Conservation (phyloP, 805 yeast genomes). For the Kurtzmaniella fragi region DNA sequence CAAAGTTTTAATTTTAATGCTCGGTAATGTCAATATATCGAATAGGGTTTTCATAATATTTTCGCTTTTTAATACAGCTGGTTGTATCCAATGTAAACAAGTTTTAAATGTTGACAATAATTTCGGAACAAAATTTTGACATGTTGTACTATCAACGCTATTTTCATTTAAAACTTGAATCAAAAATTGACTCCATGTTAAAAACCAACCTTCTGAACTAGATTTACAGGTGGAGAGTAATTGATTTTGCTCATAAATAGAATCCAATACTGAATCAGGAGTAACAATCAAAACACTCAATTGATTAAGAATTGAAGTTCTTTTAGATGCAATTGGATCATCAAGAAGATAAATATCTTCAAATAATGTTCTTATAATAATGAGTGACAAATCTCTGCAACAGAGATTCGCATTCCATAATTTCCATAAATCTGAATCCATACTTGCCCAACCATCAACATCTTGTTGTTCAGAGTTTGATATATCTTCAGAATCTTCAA, state of each 20-base stretch:
- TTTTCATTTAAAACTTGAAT: conserved; percentile 27
- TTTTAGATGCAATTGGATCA: conserved; percentile 81
- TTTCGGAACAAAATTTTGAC: conserved; percentile 52
- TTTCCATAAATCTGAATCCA: conserved; percentile 73
- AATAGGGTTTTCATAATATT: conserved; percentile 64
- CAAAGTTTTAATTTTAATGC: conserved; percentile 67
- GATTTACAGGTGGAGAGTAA: conserved; percentile 61
- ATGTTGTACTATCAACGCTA: conserved; percentile 19
- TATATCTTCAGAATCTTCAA: conserved; percentile 20
- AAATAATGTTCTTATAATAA: conserved; percentile 78
- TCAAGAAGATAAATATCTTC: conserved; percentile 92
- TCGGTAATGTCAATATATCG: conserved; percentile 50
- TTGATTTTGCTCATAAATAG: conserved; percentile 61
- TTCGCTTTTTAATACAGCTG: conserved; percentile 62
- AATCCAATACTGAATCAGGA: conserved; percentile 57
- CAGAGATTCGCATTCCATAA: conserved; percentile 66
- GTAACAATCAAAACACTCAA: conserved; percentile 80
- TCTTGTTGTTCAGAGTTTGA: conserved; percentile 44
- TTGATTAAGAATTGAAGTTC: conserved; percentile 73
- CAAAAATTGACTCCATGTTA: conserved; percentile 52
- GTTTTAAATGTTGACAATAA: conserved; percentile 81
- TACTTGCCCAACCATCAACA: conserved; percentile 72
- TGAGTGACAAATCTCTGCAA: conserved; percentile 70
- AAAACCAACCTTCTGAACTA: conserved; percentile 81
- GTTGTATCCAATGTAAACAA: conserved; percentile 86